Percentiles rank a stretch among this genome's conserved stretches.
Conservation (phyloP, 2,329 filamentous ascomycete species). For the Clarireedia sp. region DNA sequence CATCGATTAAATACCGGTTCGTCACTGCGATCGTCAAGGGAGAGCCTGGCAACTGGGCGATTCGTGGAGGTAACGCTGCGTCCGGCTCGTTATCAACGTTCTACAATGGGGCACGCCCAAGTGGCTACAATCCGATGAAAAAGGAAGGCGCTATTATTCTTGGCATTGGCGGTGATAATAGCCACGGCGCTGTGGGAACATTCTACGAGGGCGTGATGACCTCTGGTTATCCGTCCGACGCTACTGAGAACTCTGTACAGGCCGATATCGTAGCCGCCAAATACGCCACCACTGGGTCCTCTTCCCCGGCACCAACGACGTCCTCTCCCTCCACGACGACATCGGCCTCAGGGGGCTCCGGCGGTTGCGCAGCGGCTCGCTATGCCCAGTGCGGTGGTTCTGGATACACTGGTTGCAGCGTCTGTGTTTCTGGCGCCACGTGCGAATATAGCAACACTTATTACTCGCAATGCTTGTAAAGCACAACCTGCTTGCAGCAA, state of each 20-base stretch:
- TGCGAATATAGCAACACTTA: no score
- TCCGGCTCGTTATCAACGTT: constrained; percentile 49
- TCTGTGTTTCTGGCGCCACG: no score
- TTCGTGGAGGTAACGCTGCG: constrained; percentile 49
- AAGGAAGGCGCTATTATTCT: constrained; percentile 60
- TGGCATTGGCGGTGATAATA: constrained; percentile 60
- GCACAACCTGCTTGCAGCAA: no score
- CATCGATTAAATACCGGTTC: constrained; percentile 47
- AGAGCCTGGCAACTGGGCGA: constrained; percentile 46
- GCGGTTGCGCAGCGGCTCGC: no score
- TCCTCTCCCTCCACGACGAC: no score
- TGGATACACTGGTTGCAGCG: no score
- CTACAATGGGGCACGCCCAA: constrained; percentile 49
- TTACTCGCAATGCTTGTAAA: no score
- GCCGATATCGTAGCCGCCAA: constrained; percentile 52
- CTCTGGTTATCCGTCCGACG: constrained; percentile 50
- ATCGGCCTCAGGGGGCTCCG: no score
- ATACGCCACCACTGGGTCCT: constrained; percentile 33
- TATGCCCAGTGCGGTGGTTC: no score
- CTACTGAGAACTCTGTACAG: constrained; percentile 49
- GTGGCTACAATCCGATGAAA: constrained; percentile 48
- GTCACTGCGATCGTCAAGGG: constrained; percentile 51
- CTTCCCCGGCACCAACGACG: no score
- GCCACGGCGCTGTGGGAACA: constrained; percentile 49
- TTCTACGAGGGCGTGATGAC: constrained; percentile 62